Percentiles rank a stretch among this genome's conserved stretches.
phyloP scores from a whole-genome alignment of 2,329 filamentous ascomycete species.

The Metarhizium anisopliae region DNA sequence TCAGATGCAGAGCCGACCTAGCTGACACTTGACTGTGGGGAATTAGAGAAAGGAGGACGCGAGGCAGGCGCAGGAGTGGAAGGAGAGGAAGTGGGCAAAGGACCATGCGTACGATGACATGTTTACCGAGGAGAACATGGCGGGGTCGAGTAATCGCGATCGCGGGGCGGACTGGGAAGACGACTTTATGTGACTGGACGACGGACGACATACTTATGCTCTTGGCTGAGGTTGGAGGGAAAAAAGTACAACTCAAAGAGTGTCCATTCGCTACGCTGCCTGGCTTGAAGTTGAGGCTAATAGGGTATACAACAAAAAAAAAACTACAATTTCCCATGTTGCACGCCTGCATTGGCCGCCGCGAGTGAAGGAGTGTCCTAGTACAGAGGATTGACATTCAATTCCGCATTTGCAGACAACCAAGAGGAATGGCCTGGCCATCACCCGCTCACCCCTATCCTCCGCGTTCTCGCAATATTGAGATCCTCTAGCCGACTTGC shows the following conservation, averaged over 20 bases:
- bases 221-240: not conserved
- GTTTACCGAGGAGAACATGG: constrained; percentile 75
- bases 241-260: not conserved
- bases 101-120: constrained; percentile 97
- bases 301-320: not conserved
- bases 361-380: not conserved
- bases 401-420: no score
- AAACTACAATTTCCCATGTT: not conserved
- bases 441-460: constrained; percentile 20
- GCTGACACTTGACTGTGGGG: no score
- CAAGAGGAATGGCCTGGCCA: not conserved
- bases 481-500: constrained; percentile 23
- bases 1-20: no score
- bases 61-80: constrained; percentile 64
- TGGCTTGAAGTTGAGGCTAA: not conserved
- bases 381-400: no score
- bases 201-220: no score
- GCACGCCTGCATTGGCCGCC: not conserved
- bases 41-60: constrained; percentile 68
- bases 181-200: constrained; percentile 94
- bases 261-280: not conserved
- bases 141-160: constrained; percentile 75
- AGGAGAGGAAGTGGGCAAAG: constrained; percentile 87
- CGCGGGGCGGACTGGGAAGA: constrained; percentile 70
- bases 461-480: constrained; percentile 19